Conservation (phyloP, 768 basidiomycete genomes). For the Boletus insuetus region DNA sequence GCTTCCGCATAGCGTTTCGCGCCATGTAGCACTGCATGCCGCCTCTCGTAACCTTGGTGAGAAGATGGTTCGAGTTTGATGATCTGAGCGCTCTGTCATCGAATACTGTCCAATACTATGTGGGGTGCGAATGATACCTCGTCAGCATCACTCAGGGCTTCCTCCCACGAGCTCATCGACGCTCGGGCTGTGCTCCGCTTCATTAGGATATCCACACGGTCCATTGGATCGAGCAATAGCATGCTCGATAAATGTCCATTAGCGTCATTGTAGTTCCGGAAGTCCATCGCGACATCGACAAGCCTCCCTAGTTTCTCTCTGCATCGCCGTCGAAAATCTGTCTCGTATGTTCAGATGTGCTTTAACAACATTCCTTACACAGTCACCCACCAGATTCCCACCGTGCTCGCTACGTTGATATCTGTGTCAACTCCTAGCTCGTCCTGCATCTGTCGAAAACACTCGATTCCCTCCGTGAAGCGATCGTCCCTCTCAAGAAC, state of each 20-base stretch:
- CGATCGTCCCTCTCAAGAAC: neutral
- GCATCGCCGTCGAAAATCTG: conserved; percentile 4
- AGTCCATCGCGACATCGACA: neutral
- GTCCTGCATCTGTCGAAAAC: neutral
- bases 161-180: neutral
- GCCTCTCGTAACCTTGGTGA: conserved; percentile 1
- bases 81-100: neutral
- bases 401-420: neutral
- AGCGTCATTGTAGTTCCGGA: neutral
- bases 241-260: neutral
- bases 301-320: neutral
- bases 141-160: neutral
- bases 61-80: neutral
- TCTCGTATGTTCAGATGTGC: neutral
- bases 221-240: neutral
- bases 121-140: neutral
- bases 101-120: too few relatives aligned
- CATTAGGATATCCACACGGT: neutral
- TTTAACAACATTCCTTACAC: neutral
- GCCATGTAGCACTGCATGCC: neutral
- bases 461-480: neutral
- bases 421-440: neutral
- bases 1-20: too few relatives aligned
- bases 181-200: neutral
- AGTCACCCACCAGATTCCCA: conserved; percentile 8